These are phyloP conservation scores for Aspergillus indologenus DNA, from an alignment of 495 filamentous ascomycete genomes.

Conservation along the genomic window DNA sequence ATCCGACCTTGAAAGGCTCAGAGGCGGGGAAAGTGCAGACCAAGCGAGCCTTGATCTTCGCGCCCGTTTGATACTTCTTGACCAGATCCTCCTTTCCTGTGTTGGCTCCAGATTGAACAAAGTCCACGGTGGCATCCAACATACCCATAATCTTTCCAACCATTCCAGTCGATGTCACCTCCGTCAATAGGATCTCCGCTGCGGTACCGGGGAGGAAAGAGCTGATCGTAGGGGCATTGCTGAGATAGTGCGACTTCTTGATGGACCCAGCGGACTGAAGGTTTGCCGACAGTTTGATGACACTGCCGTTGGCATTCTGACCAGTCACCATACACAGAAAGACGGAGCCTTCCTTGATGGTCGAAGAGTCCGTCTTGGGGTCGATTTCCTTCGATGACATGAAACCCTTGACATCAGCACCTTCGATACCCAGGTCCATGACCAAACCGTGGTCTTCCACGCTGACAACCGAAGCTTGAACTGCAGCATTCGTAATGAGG, in stretches of 20 bases:
- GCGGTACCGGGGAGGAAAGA: constrained; percentile 87
- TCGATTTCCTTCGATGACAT: constrained; percentile 84
- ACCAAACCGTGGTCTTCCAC: constrained; percentile 93
- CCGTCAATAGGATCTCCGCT: constrained; percentile 79
- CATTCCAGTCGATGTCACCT: constrained; percentile 57
- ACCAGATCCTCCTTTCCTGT: constrained; percentile 62
- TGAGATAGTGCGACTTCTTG: constrained; percentile 66
- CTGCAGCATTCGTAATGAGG: constrained; percentile 63
- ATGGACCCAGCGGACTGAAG: constrained; percentile 61
- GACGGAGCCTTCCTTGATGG: constrained; percentile 74
- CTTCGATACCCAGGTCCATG: constrained; percentile 82
- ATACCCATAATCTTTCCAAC: constrained; percentile 90
- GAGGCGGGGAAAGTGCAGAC: constrained; percentile 77
- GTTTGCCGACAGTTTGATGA: constrained; percentile 82
- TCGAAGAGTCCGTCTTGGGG: constrained; percentile 51
- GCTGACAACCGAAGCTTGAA: constrained; percentile 85
- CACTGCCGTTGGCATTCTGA: constrained; percentile 71
- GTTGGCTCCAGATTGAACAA: constrained; percentile 77
- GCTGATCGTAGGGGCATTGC: constrained; percentile 78
- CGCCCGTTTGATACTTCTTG: constrained; percentile 73
- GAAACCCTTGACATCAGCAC: constrained; percentile 70
- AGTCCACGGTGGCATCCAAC: constrained; percentile 82
- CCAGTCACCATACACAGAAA: constrained; percentile 79
- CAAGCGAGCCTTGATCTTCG: constrained; percentile 80
- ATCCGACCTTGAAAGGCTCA: constrained; percentile 76